Percentiles rank a stretch among this genome's conserved stretches.
phyloP scores from a whole-genome alignment of 75 land plant species.

The Selaginella moellendorffii region DNA sequence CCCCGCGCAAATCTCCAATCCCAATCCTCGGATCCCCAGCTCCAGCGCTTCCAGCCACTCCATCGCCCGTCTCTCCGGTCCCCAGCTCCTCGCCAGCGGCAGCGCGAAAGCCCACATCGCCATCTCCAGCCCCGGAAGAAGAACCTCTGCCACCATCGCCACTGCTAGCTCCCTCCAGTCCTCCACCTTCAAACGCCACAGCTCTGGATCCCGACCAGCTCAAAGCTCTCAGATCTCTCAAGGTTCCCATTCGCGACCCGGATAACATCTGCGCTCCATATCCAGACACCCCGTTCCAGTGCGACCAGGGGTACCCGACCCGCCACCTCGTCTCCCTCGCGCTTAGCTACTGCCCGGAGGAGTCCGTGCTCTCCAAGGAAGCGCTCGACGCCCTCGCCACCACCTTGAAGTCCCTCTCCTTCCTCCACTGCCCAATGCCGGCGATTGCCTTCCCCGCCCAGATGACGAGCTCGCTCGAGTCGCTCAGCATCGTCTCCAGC shows the following conservation, averaged over 20 bases:
- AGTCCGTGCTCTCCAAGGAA: not conserved
- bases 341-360: not conserved
- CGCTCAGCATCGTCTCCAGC: not conserved
- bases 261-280: not conserved
- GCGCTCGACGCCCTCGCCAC: not conserved
- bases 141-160: too few species aligned
- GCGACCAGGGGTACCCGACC: not conserved
- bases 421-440: not conserved
- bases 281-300: not conserved
- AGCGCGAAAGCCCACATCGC: too few species aligned
- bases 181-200: not conserved
- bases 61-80: too few species aligned
- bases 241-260: not conserved
- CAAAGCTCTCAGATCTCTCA: not conserved
- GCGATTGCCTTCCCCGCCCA: not conserved
- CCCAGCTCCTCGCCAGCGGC: too few species aligned
- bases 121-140: too few species aligned
- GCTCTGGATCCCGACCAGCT: not conserved
- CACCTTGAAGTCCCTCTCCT: conserved; percentile 9
- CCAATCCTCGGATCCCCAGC: too few species aligned
- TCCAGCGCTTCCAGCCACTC: too few species aligned
- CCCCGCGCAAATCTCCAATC: too few species aligned
- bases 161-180: too few species aligned
- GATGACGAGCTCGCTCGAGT: not conserved
- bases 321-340: not conserved